A percentile compares a stretch with the other conserved stretches of the same genome.
phyloP scores from a whole-genome alignment of 1,139 yeast species.

The Wickerhamomyces sp. region DNA sequence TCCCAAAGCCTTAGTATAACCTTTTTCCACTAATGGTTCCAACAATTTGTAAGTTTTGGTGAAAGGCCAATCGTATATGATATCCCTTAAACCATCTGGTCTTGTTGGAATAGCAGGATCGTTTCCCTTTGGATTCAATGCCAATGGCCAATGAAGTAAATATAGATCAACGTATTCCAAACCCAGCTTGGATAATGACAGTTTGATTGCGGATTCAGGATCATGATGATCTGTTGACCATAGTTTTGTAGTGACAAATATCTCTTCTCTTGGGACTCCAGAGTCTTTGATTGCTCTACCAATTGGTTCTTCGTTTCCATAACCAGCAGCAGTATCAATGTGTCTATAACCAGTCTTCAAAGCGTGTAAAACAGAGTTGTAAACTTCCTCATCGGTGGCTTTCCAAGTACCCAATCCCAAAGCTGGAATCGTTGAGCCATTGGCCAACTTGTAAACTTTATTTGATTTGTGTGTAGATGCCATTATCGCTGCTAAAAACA shows the following conservation, averaged over 20 bases:
- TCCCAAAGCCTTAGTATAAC: constrained; percentile 63
- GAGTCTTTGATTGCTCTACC: constrained; percentile 46
- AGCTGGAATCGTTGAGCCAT: constrained; percentile 60
- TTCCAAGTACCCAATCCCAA: constrained; percentile 76
- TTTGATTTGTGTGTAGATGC: constrained; percentile 2
- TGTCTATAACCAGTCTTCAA: constrained; percentile 53
- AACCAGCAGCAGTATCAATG: constrained; percentile 53
- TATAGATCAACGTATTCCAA: constrained; percentile 77
- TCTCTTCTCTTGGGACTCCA: constrained; percentile 35
- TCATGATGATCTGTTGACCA: constrained; percentile 46
- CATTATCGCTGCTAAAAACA: too few species aligned
- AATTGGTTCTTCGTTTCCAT: constrained; percentile 47
- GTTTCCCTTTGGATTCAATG: constrained; percentile 39
- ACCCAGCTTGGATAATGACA: constrained; percentile 56
- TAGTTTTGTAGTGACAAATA: constrained; percentile 59
- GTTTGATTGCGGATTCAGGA: constrained; percentile 52
- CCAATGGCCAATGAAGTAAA: constrained; percentile 80
- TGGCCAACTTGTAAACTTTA: constrained; percentile 19
- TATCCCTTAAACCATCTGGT: constrained; percentile 42
- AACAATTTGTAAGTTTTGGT: constrained; percentile 61
- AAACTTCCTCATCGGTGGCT: constrained; percentile 50
- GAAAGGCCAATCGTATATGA: constrained; percentile 43
- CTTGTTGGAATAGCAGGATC: constrained; percentile 33
- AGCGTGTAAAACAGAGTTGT: constrained; percentile 55
- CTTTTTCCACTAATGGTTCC: constrained; percentile 60